Percentiles rank a stretch among this genome's conserved stretches.
phyloP scores from a whole-genome alignment of 2,329 filamentous ascomycete genomes.

The Raffaelea deltoideospora region DNA sequence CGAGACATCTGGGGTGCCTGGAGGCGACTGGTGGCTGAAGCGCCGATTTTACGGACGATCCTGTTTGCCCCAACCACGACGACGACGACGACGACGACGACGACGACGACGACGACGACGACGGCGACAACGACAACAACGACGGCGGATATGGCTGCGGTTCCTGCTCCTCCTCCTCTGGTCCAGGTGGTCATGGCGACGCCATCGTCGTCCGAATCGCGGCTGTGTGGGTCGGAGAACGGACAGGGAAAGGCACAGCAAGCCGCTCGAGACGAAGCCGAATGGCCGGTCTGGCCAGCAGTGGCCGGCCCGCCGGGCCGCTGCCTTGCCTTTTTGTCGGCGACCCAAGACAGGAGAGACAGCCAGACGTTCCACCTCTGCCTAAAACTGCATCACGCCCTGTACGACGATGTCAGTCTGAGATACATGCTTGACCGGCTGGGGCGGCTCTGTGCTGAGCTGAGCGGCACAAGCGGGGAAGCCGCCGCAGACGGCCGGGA shows the following conservation, averaged over 20 bases:
- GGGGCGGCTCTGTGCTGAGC: slow-evolving; percentile 9
- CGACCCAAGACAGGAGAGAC: neutral
- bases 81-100: too few relatives aligned
- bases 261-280: neutral
- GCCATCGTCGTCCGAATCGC: neutral
- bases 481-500: too few relatives aligned
- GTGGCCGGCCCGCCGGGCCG: neutral
- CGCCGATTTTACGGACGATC: slow-evolving; percentile 52
- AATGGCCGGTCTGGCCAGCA: slow-evolving; percentile 5
- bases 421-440: slow-evolving; percentile 40
- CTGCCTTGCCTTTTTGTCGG: slow-evolving; percentile 2
- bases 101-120: too few relatives aligned
- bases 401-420: slow-evolving; percentile 79
- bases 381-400: slow-evolving; percentile 63
- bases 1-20: slow-evolving; percentile 42
- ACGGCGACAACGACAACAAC: too few relatives aligned
- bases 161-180: too few relatives aligned
- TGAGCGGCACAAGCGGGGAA: too few relatives aligned
- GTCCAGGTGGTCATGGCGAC: slow-evolving; percentile 45
- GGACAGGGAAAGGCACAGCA: too few relatives aligned
- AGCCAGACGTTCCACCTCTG: slow-evolving; percentile 17
- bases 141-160: too few relatives aligned
- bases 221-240: too few relatives aligned
- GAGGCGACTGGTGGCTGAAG: slow-evolving; percentile 35
- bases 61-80: slow-evolving; percentile 13